Conservation (phyloP, 208 protist species). For the Herpetomonas tarakana region DNA sequence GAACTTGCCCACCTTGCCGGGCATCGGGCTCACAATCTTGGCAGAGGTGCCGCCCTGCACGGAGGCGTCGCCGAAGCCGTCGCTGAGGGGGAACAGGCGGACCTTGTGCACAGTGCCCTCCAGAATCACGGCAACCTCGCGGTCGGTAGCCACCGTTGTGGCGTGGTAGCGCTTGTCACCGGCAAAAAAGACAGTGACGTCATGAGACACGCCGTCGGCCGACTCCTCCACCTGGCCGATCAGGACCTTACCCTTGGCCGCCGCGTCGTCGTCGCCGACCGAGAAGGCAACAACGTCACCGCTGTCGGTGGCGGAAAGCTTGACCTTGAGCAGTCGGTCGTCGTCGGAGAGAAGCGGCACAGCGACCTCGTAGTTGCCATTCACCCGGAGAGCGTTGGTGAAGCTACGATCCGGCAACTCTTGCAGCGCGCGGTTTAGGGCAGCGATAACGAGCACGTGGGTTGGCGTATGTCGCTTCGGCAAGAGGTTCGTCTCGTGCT, state of each 20-base stretch:
- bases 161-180: slow-evolving; percentile 22
- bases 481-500: slow-evolving; percentile 32
- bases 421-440: slow-evolving; percentile 21
- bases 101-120: slow-evolving; percentile 16
- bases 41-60: slow-evolving; percentile 82
- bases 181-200: slow-evolving; percentile 29
- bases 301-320: slow-evolving; percentile 6
- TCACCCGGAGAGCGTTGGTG: slow-evolving; percentile 25
- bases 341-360: slow-evolving; percentile 28
- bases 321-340: slow-evolving; percentile 21
- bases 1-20: slow-evolving; percentile 88
- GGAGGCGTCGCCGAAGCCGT: slow-evolving; percentile 33
- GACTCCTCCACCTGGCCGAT: background rate
- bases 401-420: slow-evolving; percentile 5
- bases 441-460: slow-evolving; percentile 18
- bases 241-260: background rate
- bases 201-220: background rate
- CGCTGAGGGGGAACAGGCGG: slow-evolving; percentile 16
- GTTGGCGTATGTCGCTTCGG: slow-evolving; percentile 4
- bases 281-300: slow-evolving; percentile 8
- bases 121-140: slow-evolving; percentile 18
- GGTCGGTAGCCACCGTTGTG: slow-evolving; percentile 13
- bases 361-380: slow-evolving; percentile 18
- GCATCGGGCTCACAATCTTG: slow-evolving; percentile 94
- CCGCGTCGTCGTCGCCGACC: slow-evolving; percentile 12